These are phyloP conservation scores for Lachancea sp. DNA, from an alignment of 805 yeast genomes.

Conservation along the genomic window DNA sequence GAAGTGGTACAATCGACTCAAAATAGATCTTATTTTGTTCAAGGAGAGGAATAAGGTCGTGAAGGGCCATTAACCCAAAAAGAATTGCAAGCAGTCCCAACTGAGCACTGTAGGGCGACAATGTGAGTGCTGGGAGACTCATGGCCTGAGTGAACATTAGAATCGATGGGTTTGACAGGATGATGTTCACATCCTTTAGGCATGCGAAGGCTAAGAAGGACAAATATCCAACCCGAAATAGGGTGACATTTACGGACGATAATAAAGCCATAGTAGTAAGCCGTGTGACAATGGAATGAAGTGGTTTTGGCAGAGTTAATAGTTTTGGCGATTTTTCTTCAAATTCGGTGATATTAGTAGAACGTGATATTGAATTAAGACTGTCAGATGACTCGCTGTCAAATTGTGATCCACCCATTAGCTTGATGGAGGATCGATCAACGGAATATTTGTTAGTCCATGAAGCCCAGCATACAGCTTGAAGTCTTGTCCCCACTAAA, in stretches of 20 bases:
- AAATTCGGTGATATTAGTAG: background rate
- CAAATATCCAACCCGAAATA: conserved; percentile 42
- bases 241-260: conserved; percentile 44
- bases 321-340: background rate
- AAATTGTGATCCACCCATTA: too few species aligned
- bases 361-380: background rate
- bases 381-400: too few species aligned
- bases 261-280: conserved; percentile 42
- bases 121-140: conserved; percentile 37
- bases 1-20: conserved; percentile 52
- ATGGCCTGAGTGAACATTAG: conserved; percentile 55
- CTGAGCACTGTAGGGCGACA: conserved; percentile 37
- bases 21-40: conserved; percentile 43
- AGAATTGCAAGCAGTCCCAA: conserved; percentile 46
- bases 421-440: too few species aligned
- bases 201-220: conserved; percentile 41
- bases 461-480: too few species aligned
- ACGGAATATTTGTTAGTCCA: too few species aligned
- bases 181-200: conserved; percentile 41
- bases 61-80: conserved; percentile 39
- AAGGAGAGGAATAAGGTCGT: conserved; percentile 55
- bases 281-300: background rate
- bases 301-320: too few species aligned
- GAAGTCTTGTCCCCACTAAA: too few species aligned
- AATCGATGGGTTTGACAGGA: conserved; percentile 42